Base-by-base conservation (phyloP, 768 basidiomycete species). In the Kwoniella newhampshirensis region DNA sequence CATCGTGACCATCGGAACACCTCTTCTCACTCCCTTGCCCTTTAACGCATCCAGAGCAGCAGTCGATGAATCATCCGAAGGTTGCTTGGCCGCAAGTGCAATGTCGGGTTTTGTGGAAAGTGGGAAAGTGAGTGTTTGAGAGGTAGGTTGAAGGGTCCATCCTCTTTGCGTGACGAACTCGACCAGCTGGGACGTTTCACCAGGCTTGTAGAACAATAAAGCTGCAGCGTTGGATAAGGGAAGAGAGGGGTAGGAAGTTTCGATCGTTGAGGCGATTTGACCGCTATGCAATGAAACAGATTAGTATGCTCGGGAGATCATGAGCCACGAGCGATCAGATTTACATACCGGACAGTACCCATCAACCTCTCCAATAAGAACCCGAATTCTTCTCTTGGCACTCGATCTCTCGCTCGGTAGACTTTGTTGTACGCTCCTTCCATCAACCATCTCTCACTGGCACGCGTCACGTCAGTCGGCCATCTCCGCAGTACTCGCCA, bases 391-490 rank as follows among this genome's bases (percentile, higher is more conserved):
- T 91, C 89, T 35, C 88, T 84, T 1, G 93, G 91, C 1, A 92
- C 89, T 67, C 91, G 86, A 63, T 89, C 89, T 63, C 92, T 84
- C 35, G 93, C 93, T 69, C 88, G 86, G 89, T 93, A 99, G 11
- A 97, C 94, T 75, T 94, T 94, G 78, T 89, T 91, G 76, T 98
- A 99, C 68, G 88, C 88, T 36, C 94, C 94, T 76, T 98, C 94
- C 94, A 99, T 99, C 42, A 98, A 82, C 89, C 93, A 97, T 47
- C 88, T 82, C 76, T 99, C 94, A 15, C 73, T 75, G n/a, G 8
- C n/a, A n/a, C n/a, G n/a, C 32, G 4, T 18, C 15, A 26, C 13
- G 27, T 15, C 36, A 27, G 3, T n/a, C n/a, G n/a, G n/a, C n/a
- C n/a, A n/a, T n/a, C n/a, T n/a, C n/a, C n/a, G n/a, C n/a, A 13